Evolutionary conservation across 2,329 filamentous ascomycete species (phyloP).

Genomic region (Fusarium buharicum): DNA sequence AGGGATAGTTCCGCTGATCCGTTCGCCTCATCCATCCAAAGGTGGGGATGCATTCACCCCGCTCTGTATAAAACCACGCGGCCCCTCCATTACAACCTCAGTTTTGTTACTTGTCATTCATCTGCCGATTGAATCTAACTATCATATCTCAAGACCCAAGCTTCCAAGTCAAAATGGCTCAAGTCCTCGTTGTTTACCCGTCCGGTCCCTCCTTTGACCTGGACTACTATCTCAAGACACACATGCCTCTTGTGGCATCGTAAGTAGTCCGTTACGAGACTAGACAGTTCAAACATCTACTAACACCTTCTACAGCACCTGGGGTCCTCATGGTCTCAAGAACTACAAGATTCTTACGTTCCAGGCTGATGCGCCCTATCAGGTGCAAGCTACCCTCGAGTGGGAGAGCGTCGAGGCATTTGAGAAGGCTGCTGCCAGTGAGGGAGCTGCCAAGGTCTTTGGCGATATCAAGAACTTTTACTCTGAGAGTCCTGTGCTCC

Average conservation of each 20-base stretch:
- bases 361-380: conserved; percentile 30
- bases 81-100: conserved; percentile 17
- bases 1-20: conserved; percentile 22
- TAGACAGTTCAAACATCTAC: background rate
- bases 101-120: too few species aligned
- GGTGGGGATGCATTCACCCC: conserved; percentile 21
- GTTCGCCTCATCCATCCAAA: conserved; percentile 5
- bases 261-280: conserved; percentile 20
- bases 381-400: conserved; percentile 41
- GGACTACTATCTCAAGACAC: conserved; percentile 43
- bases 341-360: conserved; percentile 40
- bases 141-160: background rate
- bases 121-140: background rate
- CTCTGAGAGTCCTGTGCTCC: conserved; percentile 26
- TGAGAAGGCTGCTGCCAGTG: conserved; percentile 22
- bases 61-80: conserved; percentile 11
- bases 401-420: conserved; percentile 38
- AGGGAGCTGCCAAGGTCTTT: conserved; percentile 25
- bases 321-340: conserved; percentile 34
- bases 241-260: conserved; percentile 43
- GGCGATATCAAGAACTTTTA: conserved; percentile 42
- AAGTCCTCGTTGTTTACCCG: conserved; percentile 43
- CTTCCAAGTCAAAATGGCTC: conserved; percentile 32
- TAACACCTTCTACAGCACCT: conserved; percentile 22
- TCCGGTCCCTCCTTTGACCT: conserved; percentile 43